Base-by-base conservation (phyloP, 306 rosid genomes). In the Vigna angularis region DNA sequence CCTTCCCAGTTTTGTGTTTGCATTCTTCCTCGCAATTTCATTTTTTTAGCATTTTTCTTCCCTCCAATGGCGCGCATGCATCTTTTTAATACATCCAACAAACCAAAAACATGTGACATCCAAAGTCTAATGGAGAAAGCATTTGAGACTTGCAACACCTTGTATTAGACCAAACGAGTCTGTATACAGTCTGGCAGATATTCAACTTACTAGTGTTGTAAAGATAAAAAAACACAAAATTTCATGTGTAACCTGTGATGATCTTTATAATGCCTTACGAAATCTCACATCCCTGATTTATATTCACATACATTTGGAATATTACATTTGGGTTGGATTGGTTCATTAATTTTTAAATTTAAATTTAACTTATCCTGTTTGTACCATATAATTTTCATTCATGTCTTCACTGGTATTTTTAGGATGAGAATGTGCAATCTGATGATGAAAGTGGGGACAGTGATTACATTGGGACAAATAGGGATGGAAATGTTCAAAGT, bases 341-440 rank as follows among this genome's bases (percentile, higher is more conserved):
- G 17, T 3, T 15, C 11, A 15, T 15, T 62, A 3, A 8, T 59
- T 18, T 32, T 0, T 77, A 14, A 28, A 13, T 73, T 59, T n/a
- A 2, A 4, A 34, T 42, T 63, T 13, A 15, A 56, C 48, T 81
- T 58, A 9, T 17, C 22, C 61, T 66, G 24, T 55, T 49, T 61
- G 2, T 15, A 5, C 18, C n/a, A 15, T 24, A 53, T 45, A 15
- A 66, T 61, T 51, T 45, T 24, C 26, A 63, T 48, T 32, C 20
- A 24, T 6, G 65, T 68, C 9, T 44, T 70, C 10, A 17, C 44
- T 77, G 52, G 69, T 26, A 49, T 71, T 36, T 77, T 38, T 81
- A 94, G 98, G 98, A 95, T 70, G 99, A 95, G 84, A 59, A 88
- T 84, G 79, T 95, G 48, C 83, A 81, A 45, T 95, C 98, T 17